These are phyloP conservation scores for Phytophthora nicotianae DNA, from an alignment of 352 stramenopile species.

Conservation along the genomic window DNA sequence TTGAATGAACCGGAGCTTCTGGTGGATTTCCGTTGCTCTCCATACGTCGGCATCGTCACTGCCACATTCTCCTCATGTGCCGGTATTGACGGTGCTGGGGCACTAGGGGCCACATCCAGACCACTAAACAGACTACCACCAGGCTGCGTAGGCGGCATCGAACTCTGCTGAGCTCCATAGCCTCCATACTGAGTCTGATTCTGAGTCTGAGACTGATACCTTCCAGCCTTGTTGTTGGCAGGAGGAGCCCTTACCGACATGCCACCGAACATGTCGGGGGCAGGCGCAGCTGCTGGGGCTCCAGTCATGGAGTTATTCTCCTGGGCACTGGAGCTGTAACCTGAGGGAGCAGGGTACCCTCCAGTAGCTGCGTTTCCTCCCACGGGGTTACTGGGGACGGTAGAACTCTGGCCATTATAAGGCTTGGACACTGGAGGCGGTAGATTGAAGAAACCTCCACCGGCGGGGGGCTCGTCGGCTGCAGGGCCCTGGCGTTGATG, in stretches of 20 bases:
- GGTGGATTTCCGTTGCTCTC: constrained; percentile 48
- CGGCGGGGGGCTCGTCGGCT: constrained; percentile 43
- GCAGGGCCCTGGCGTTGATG: constrained; percentile 47
- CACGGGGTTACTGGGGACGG: constrained; percentile 17
- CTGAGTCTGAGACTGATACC: constrained; percentile 32
- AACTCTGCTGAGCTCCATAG: constrained; percentile 15
- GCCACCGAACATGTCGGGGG: constrained; percentile 75
- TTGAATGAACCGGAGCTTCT: constrained; percentile 61
- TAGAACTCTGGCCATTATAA: constrained; percentile 25
- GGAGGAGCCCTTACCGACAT: constrained; percentile 65
- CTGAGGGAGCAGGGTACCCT: constrained; percentile 21
- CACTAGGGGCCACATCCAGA: constrained; percentile 47
- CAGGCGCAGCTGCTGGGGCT: constrained; percentile 4
- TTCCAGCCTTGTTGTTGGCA: constrained; percentile 13
- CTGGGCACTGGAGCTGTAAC: constrained; percentile 24
- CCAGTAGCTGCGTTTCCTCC: constrained; percentile 12
- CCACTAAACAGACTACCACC: constrained; percentile 54
- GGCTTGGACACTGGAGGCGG: constrained; percentile 67
- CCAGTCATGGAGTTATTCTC: constrained; percentile 18
- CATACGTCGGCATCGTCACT: constrained; percentile 19
- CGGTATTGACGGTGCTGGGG: constrained; percentile 9
- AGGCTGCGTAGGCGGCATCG: constrained; percentile 7
- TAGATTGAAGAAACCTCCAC: constrained; percentile 87
- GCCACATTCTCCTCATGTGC: constrained; percentile 25
- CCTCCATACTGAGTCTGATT: constrained; percentile 36